Evolutionary conservation across 768 basidiomycete genomes (phyloP).

Genomic region (Tubosaeta sp.): DNA sequence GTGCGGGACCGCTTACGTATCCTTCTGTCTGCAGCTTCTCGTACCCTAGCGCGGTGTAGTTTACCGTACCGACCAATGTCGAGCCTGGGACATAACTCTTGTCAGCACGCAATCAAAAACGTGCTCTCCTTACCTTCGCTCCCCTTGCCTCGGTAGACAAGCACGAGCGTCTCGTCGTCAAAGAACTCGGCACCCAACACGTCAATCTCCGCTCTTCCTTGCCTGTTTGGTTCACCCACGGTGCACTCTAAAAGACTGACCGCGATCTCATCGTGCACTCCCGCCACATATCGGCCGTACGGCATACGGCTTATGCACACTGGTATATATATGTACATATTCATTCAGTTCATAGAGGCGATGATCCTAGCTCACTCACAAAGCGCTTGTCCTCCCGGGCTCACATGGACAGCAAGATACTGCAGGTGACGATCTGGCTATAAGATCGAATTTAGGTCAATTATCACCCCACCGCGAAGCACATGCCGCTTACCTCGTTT

Average conservation of each 20-base stretch:
- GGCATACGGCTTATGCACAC: conserved; percentile 56
- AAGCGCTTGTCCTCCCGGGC: conserved; percentile 37
- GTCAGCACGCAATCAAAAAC: conserved; percentile 30
- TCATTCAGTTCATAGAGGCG: conserved; percentile 30
- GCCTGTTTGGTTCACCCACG: conserved; percentile 25
- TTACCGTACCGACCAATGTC: conserved; percentile 59
- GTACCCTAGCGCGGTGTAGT: conserved; percentile 60
- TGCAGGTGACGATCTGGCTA: conserved; percentile 46
- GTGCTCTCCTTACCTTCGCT: conserved; percentile 41
- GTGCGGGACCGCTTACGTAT: conserved; percentile 51
- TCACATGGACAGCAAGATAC: conserved; percentile 48
- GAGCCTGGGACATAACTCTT: conserved; percentile 37
- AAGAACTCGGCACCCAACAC: conserved; percentile 73
- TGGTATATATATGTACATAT: conserved; percentile 34
- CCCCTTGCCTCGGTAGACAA: conserved; percentile 53
- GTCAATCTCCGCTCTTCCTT: conserved; percentile 37
- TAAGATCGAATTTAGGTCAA: conserved; percentile 27
- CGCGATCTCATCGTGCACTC: conserved; percentile 38
- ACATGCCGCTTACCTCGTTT: conserved; percentile 46
- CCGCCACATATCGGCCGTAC: conserved; percentile 40
- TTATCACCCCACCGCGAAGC: conserved; percentile 19
- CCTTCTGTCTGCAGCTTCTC: conserved; percentile 42
- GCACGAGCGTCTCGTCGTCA: conserved; percentile 65
- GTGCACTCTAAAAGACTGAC: conserved; percentile 51
- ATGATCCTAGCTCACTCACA: conserved; percentile 39